A percentile compares a stretch with the other conserved stretches of the same genome.
Evolutionary conservation across 352 stramenopile species (phyloP).

Genomic region (Pythium myriotylum): DNA sequence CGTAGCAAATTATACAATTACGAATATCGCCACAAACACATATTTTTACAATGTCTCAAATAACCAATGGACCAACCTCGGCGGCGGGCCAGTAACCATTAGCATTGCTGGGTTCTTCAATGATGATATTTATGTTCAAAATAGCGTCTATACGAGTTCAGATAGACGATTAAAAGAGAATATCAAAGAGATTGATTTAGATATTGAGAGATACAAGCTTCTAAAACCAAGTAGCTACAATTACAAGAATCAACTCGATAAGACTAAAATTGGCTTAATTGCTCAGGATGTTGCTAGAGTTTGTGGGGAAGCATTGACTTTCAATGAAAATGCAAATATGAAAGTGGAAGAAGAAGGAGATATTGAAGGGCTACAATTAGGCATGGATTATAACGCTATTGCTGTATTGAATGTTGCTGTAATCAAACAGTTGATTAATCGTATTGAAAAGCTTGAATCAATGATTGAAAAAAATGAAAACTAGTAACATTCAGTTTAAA

Average conservation of each 20-base stretch:
- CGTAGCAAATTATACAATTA: slow-evolving; percentile 9
- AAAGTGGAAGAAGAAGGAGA: slow-evolving; percentile 13
- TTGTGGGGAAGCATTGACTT: slow-evolving; percentile 5
- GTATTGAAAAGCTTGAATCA: slow-evolving; percentile 1
- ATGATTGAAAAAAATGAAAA: too few species aligned
- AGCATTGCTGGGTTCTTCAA: slow-evolving; percentile 9
- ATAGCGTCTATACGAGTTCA: slow-evolving; percentile 1
- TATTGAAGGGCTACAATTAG: slow-evolving; percentile 10
- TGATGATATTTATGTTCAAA: slow-evolving; percentile 13
- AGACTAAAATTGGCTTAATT: slow-evolving; percentile 19
- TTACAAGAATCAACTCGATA: slow-evolving; percentile 5
- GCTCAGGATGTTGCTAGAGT: slow-evolving; percentile 12
- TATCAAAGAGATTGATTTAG: slow-evolving; percentile 5
- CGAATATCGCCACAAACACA: slow-evolving; percentile 5
- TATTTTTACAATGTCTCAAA: slow-evolving; percentile 14
- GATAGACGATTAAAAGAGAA: slow-evolving; percentile 18
- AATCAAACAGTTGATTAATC: slow-evolving; percentile 11
- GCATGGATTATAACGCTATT: slow-evolving; percentile 13
- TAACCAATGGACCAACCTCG: not conserved
- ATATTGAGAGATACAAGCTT: slow-evolving; percentile 1
- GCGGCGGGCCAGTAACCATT: not conserved
- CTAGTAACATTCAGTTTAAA: slow-evolving; percentile 15
- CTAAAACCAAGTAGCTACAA: slow-evolving; percentile 10
- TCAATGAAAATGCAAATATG: slow-evolving; percentile 16
- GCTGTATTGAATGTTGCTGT: slow-evolving; percentile 7